phyloP scores from a whole-genome alignment of 2,329 filamentous ascomycete species.

The Colletotrichum gigasporum region DNA sequence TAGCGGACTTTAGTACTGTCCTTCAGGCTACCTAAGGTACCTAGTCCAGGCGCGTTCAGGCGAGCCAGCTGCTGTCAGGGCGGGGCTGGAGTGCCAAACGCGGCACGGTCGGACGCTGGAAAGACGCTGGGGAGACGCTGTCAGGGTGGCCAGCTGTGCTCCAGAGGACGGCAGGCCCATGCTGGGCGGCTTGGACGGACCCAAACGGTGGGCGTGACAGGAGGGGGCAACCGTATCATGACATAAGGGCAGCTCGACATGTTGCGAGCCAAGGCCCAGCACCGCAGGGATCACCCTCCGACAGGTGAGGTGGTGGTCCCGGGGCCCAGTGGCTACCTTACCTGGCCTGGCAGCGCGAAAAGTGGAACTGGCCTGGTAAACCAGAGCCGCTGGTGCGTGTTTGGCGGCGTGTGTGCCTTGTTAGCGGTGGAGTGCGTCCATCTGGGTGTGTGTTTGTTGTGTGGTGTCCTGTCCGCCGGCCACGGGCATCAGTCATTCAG shows the following conservation, averaged over 20 bases:
- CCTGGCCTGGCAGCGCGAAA: slow-evolving; percentile 6
- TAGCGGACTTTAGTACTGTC: not conserved
- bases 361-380: slow-evolving; percentile 10
- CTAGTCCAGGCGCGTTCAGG: too few species aligned
- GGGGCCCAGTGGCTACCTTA: slow-evolving; percentile 5
- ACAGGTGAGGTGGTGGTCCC: slow-evolving; percentile 9
- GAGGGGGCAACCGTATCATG: slow-evolving; percentile 25
- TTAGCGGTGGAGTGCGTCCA: not conserved
- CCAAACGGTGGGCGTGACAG: slow-evolving; percentile 27
- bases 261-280: slow-evolving; percentile 8
- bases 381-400: slow-evolving; percentile 24
- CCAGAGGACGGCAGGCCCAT: slow-evolving; percentile 11
- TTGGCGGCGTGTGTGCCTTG: not conserved
- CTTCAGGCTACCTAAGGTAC: not conserved
- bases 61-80: not conserved
- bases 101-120: slow-evolving; percentile 16
- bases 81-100: slow-evolving; percentile 9
- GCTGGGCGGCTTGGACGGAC: slow-evolving; percentile 14
- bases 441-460: not conserved
- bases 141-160: not conserved
- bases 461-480: not conserved
- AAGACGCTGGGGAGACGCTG: not conserved
- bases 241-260: slow-evolving; percentile 8
- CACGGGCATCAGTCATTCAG: not conserved
- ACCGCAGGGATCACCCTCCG: slow-evolving; percentile 20